Evolutionary conservation across 805 yeast species (phyloP), one percentile per base, ranked within the genome.

Genomic region (Zygotorulaspora florentina): DNA sequence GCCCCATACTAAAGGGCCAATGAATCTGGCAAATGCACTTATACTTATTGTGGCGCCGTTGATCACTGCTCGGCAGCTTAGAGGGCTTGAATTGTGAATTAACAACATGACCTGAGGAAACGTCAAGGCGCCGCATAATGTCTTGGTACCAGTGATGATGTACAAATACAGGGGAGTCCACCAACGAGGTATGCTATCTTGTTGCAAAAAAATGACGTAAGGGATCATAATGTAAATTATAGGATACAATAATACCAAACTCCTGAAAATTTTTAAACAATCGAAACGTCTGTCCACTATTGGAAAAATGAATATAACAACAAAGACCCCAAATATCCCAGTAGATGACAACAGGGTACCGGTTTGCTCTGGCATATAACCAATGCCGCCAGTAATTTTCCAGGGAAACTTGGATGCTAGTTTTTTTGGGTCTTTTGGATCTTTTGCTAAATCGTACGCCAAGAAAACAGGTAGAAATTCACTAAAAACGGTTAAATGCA

Each of bases 1-100:
- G 3, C 85, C 85, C 81, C 83, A 79, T 1, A 67, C 27, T 7
- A 79, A 57, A 0, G 86, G 87, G 2, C 80, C 85, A 0, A 74
- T 37, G 43, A 75, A 79, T 52, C 86, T 64, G 0, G 85, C 82
- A 29, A 75, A 60, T 1, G 86, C 73, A 15, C 75, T 63, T 31
- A 74, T 68, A 34, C 80, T 73, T 59, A 80, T 71, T 2, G 81
- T 69, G 13, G 78, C 70, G 11, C 83, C 81, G 56, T 81, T 81
- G 45, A 81, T 72, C 53, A 77, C 72, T 1, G 83, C 84, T 40
- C 83, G 68, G 51, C 79, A 75, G 49, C 73, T 68, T 17, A 78
- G 70, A 10, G 74, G 73, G 1, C 83, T 72, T 6, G 77, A 73
- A 40, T 80, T 68, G 59, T 79, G 84, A 29, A 79, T 70, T 44